Evolutionary conservation across 306 rosid genomes (phyloP).

Genomic region (Parietaria judaica): DNA sequence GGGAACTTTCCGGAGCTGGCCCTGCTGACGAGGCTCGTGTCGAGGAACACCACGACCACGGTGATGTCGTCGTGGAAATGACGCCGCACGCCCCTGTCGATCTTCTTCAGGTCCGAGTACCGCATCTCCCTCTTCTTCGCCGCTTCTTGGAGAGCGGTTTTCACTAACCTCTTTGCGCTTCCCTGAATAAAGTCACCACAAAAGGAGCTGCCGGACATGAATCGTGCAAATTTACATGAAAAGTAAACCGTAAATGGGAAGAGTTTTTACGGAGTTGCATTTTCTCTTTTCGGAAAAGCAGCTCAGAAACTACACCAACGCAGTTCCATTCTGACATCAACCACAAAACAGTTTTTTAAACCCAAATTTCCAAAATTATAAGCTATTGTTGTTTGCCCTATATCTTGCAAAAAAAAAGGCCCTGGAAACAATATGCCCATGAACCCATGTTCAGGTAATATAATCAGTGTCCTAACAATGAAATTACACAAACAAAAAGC

Average conservation of each 20-base stretch:
- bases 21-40: slow-evolving; percentile 60
- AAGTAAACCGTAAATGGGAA: not conserved
- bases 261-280: not conserved
- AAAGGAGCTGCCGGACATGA: not conserved
- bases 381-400: too few species aligned
- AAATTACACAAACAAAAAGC: not conserved
- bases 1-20: slow-evolving; percentile 60
- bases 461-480: not conserved
- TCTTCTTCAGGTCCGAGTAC: slow-evolving; percentile 90
- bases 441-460: not conserved
- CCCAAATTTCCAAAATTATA: too few species aligned
- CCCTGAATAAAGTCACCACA: slow-evolving; percentile 55
- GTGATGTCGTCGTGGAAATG: slow-evolving; percentile 99
- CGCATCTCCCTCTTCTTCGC: slow-evolving; percentile 99
- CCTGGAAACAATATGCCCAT: not conserved
- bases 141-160: slow-evolving; percentile 73
- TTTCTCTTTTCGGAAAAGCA: too few species aligned
- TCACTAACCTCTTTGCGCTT: slow-evolving; percentile 84
- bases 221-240: not conserved
- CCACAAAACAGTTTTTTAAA: too few species aligned
- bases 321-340: too few species aligned
- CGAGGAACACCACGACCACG: slow-evolving; percentile 79
- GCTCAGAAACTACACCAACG: too few species aligned
- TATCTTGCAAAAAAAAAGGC: not conserved
- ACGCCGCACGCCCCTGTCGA: slow-evolving; percentile 92